Base-by-base conservation (phyloP, 164 flowering plant genomes). In the Liquidambar formosana region DNA sequence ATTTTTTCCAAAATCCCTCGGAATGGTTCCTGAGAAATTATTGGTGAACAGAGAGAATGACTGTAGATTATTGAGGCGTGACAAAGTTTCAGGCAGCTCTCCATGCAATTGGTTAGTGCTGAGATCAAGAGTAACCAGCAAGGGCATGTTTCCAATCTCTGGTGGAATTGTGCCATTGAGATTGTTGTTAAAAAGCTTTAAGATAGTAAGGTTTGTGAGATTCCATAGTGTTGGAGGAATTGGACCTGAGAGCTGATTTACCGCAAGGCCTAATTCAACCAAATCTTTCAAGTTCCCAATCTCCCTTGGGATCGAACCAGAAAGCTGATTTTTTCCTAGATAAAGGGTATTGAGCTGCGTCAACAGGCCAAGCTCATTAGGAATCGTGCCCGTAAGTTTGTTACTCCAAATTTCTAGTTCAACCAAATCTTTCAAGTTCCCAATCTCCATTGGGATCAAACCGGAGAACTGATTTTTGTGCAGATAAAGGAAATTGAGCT, bases 241-340 rank as follows among this genome's bases (percentile, higher is more conserved):
- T n/a, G n/a, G 65, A 60, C 97, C 96, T 0, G 89, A 81, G 57
- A 88, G 77, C 4, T 66, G 72, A 75, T 92, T 89, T 12, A 9
- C 46, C 3, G 93, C 84, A 59, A 92, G 84, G 75, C 85, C 90
- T 51, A 87, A 57, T 0, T 14, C 5, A 0, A 0, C 2, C 68
- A 86, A 47, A 15, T 65, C 43, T 10, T 66, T 54, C 76, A 77
- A n/a, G n/a, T n/a, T n/a, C n/a, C n/a, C n/a, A n/a, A n/a, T n/a
- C n/a, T n/a, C n/a, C n/a, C n/a, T n/a, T n/a, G n/a, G n/a, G n/a
- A n/a, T n/a, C n/a, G n/a, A n/a, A n/a, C n/a, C n/a, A n/a, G n/a
- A n/a, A n/a, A n/a, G n/a, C n/a, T n/a, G n/a, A n/a, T n/a, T n/a
- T n/a, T n/a, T n/a, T n/a, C n/a, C n/a, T n/a, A n/a, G n/a, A n/a